phyloP scores from a whole-genome alignment of 306 rosid genomes.

The Begonia peltatifolia region DNA sequence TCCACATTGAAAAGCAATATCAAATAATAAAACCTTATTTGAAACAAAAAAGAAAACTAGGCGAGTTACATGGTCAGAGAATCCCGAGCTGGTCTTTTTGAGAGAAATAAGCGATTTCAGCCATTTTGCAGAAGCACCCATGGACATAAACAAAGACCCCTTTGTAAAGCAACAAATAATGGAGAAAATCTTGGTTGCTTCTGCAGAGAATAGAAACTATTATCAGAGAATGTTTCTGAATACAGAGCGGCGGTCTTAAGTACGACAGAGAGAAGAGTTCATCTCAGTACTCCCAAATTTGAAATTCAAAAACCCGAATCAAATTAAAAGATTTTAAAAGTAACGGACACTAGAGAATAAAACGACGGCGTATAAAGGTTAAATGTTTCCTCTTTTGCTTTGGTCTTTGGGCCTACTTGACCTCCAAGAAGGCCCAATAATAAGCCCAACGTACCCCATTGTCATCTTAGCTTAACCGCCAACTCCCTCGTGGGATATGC shows the following conservation, averaged over 20 bases:
- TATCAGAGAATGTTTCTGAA: background rate
- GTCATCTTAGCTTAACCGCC: too few relatives aligned
- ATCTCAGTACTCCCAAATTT: conserved; percentile 20
- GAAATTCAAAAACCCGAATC: conserved; percentile 38
- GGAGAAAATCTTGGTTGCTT: background rate
- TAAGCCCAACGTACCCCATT: too few relatives aligned
- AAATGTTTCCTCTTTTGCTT: too few relatives aligned
- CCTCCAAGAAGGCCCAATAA: too few relatives aligned
- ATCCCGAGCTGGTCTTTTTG: conserved; percentile 22
- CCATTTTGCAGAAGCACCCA: conserved; percentile 85
- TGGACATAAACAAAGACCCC: conserved; percentile 11
- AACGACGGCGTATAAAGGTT: too few relatives aligned
- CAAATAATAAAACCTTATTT: background rate
- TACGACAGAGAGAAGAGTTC: background rate
- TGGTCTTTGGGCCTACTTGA: too few relatives aligned
- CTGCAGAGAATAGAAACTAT: conserved; percentile 4
- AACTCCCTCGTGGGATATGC: too few relatives aligned
- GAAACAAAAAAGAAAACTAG: background rate
- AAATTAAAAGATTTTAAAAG: conserved; percentile 6
- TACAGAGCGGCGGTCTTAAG: background rate
- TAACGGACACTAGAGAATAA: background rate
- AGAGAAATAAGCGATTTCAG: conserved; percentile 49
- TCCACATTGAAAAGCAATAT: too few relatives aligned
- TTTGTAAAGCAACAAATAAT: conserved; percentile 3
- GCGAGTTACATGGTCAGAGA: conserved; percentile 32